A percentile compares a stretch with the other conserved stretches of the same genome.
phyloP scores from a whole-genome alignment of 345 rosid species.

The Eucalyptus erythrocorys region DNA sequence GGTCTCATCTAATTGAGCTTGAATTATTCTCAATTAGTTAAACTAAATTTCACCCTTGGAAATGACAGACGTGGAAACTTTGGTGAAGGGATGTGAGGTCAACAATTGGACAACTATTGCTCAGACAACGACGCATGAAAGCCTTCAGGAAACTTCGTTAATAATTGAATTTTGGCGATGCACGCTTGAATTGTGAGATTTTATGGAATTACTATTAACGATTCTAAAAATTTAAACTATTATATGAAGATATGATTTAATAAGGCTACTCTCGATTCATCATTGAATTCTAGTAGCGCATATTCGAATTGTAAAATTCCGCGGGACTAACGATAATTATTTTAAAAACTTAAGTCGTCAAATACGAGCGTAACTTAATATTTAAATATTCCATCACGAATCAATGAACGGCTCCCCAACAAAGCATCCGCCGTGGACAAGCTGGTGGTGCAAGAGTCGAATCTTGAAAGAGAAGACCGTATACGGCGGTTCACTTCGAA shows the following conservation, averaged over 20 bases:
- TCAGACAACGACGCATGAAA: background rate
- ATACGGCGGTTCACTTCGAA: background rate
- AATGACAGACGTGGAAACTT: background rate
- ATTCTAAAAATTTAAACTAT: too few species aligned
- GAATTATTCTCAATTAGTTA: fast-evolving
- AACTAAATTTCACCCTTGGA: background rate
- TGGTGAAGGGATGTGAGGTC: background rate
- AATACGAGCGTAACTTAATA: too few species aligned
- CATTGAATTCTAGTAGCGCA: too few species aligned
- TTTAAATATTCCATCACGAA: too few species aligned
- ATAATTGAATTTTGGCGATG: background rate
- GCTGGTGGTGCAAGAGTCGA: background rate
- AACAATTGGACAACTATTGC: background rate
- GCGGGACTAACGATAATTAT: fast-evolving
- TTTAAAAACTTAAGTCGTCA: fast-evolving
- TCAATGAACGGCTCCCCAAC: background rate
- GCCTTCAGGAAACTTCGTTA: background rate
- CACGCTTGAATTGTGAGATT: background rate
- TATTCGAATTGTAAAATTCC: too few species aligned
- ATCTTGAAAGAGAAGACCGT: background rate
- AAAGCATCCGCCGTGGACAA: background rate
- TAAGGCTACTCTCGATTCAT: fast-evolving
- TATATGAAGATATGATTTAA: too few species aligned
- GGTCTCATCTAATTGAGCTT: background rate
- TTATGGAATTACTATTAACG: fast-evolving